phyloP scores from a whole-genome alignment of 2,329 filamentous ascomycete genomes.

The Tolypocladium amazonense region DNA sequence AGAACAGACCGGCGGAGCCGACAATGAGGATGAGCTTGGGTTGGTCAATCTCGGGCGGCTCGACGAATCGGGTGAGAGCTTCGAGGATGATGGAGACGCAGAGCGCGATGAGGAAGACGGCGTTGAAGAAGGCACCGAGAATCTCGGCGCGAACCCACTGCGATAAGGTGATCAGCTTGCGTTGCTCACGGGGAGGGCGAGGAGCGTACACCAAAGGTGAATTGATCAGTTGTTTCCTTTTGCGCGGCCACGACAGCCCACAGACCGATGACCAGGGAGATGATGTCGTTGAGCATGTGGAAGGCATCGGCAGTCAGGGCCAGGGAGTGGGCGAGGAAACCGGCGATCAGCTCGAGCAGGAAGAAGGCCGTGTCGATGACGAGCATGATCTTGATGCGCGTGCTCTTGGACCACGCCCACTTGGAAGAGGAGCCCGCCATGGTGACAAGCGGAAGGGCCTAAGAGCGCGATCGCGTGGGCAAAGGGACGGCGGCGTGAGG shows the following conservation, averaged over 20 bases:
- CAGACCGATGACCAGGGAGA: conserved; percentile 81
- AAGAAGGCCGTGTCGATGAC: conserved; percentile 86
- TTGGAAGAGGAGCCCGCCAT: conserved; percentile 21
- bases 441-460: conserved; percentile 3
- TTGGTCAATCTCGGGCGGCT: conserved; percentile 78
- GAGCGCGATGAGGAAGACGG: conserved; percentile 91
- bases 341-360: conserved; percentile 73
- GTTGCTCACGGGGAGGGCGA: not conserved
- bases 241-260: conserved; percentile 92
- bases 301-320: conserved; percentile 95
- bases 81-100: conserved; percentile 96
- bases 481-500: not conserved
- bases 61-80: conserved; percentile 82
- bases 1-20: conserved; percentile 72
- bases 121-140: conserved; percentile 90
- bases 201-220: conserved; percentile 75
- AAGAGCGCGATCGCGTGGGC: not conserved
- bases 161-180: conserved; percentile 9
- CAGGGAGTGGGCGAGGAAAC: conserved; percentile 81
- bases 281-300: conserved; percentile 98
- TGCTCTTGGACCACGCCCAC: conserved; percentile 88
- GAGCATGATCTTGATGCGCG: conserved; percentile 86
- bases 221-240: conserved; percentile 77
- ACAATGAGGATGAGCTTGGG: conserved; percentile 84
- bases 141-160: conserved; percentile 97